Evolutionary conservation across 2,329 filamentous ascomycete genomes (phyloP).

Genomic region (Tolypocladium tropicale): DNA sequence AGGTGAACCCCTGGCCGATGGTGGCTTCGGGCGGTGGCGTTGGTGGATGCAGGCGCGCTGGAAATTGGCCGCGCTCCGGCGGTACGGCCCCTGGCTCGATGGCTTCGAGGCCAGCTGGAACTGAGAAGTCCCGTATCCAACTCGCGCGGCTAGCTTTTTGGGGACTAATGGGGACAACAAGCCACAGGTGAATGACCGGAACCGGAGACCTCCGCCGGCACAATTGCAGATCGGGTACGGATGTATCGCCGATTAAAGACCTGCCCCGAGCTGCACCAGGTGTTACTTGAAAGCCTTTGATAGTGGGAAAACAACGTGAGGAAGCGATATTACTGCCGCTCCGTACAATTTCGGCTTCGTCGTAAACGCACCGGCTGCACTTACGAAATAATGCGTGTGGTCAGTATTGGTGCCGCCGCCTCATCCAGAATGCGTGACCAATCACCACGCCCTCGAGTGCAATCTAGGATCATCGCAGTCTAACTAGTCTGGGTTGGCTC

Average conservation of each 20-base stretch:
- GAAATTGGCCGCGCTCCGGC: not conserved
- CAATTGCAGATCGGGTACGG: not conserved
- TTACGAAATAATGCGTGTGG: not conserved
- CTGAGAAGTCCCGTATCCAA: not conserved
- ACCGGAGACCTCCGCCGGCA: not conserved
- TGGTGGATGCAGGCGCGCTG: not conserved
- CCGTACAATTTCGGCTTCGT: not conserved
- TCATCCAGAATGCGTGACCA: not conserved
- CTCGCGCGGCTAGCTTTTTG: not conserved
- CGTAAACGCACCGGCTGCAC: not conserved
- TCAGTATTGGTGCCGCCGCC: not conserved
- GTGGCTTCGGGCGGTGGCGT: not conserved
- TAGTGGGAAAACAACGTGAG: not conserved
- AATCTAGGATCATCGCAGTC: not conserved
- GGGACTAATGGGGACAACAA: not conserved
- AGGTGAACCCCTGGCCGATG: not conserved
- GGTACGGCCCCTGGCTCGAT: not conserved
- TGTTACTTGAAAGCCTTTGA: too few species aligned
- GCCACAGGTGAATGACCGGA: not conserved
- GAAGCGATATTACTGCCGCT: not conserved
- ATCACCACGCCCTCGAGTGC: not conserved
- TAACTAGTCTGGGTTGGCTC: not conserved
- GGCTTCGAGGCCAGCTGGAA: not conserved
- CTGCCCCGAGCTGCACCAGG: not conserved
- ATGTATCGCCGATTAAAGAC: not conserved